These are phyloP conservation scores for Dipteronia dyeriana DNA, from an alignment of 345 rosid species.

Conservation along the genomic window DNA sequence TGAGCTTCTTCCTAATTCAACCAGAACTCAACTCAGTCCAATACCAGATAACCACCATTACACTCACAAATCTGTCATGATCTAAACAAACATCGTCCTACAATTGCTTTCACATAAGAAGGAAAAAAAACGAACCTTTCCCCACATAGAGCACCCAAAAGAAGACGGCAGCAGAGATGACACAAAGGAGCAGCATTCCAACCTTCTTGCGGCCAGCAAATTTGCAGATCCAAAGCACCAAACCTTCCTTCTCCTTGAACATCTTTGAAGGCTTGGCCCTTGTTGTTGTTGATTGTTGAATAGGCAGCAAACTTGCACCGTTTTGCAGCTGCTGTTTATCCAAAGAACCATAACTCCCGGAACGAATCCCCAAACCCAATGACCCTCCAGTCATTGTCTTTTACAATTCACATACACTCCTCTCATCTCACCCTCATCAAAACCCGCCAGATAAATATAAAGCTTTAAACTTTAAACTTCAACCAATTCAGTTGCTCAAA, in stretches of 20 bases:
- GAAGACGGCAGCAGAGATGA: conserved; percentile 82
- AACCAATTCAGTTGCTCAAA: conserved; percentile 6
- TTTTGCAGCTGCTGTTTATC: conserved; percentile 68
- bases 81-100: not conserved
- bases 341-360: conserved; percentile 84
- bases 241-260: conserved; percentile 79
- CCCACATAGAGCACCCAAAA: conserved; percentile 80
- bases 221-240: conserved; percentile 85
- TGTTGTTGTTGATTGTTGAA: conserved; percentile 43
- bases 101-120: not conserved
- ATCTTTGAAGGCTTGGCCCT: conserved; percentile 73
- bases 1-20: not conserved
- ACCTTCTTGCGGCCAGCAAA: conserved; percentile 91
- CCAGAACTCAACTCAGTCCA: not conserved
- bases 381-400: conserved; percentile 64
- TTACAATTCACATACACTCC: conserved; percentile 31
- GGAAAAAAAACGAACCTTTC: conserved; percentile 58
- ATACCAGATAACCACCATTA: conserved; percentile 1
- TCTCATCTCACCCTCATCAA: conserved; percentile 36
- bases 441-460: conserved; percentile 8
- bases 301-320: conserved; percentile 45
- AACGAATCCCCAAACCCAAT: conserved; percentile 80
- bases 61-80: conserved; percentile 1
- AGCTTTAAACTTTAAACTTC: not conserved
- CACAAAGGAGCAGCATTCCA: conserved; percentile 86